These are phyloP conservation scores for Pleurotus pulmonarius DNA, from an alignment of 768 basidiomycete species.

Conservation along the genomic window DNA sequence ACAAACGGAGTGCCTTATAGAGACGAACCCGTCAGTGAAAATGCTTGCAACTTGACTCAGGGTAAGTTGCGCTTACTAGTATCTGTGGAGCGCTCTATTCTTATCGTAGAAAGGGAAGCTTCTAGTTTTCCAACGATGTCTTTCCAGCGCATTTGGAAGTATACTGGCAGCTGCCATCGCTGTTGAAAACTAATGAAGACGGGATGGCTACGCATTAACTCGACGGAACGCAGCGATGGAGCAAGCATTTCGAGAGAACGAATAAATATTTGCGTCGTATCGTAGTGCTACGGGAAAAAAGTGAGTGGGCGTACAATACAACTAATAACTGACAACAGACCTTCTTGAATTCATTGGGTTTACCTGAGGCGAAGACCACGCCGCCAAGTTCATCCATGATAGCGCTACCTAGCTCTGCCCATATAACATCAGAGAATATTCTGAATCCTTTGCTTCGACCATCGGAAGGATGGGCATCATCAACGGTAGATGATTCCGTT, in stretches of 20 bases:
- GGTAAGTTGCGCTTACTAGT: neutral
- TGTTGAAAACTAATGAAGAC: conserved; percentile 70
- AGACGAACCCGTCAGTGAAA: neutral
- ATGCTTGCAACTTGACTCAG: neutral
- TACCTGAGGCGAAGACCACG: conserved; percentile 86
- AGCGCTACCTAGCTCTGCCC: conserved; percentile 77
- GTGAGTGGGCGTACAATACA: conserved; percentile 1
- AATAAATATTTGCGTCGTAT: conserved; percentile 80
- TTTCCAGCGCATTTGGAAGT: conserved; percentile 97
- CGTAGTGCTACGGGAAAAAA: conserved; percentile 63
- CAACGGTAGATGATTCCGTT: neutral
- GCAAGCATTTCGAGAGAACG: conserved; percentile 78
- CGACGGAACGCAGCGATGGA: conserved; percentile 67
- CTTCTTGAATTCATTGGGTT: conserved; percentile 86
- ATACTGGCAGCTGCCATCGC: conserved; percentile 95
- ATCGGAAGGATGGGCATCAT: neutral
- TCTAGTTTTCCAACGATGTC: conserved; percentile 83
- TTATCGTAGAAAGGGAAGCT: conserved; percentile 46
- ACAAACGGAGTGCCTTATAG: conserved; percentile 32
- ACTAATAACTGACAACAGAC: conserved; percentile 35
- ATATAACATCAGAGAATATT: conserved; percentile 84
- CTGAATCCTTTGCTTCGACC: conserved; percentile 53
- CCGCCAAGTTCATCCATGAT: conserved; percentile 84
- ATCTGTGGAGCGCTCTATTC: conserved; percentile 26
- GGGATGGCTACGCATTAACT: conserved; percentile 69